Conservation (phyloP, 306 rosid genomes). For the Quercus berberidifolia region DNA sequence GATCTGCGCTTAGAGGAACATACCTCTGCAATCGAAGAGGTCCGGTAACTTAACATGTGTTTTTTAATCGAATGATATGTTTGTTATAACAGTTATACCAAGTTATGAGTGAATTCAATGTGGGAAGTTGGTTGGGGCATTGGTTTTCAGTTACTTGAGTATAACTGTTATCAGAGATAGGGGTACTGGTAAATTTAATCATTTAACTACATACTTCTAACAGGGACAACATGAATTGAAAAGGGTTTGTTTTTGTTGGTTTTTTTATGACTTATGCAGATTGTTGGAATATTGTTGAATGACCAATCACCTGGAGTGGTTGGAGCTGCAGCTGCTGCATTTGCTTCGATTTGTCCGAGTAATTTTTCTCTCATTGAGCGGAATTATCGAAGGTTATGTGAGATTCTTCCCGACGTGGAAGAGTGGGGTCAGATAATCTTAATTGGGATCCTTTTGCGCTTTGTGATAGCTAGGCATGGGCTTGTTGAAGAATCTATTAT, state of each 20-base stretch:
- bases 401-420: slow-evolving; percentile 90
- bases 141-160: too few relatives aligned
- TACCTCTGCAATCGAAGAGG: slow-evolving; percentile 80
- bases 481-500: slow-evolving; percentile 81
- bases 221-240: background rate
- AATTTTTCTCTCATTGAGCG: slow-evolving; percentile 71
- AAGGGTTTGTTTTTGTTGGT: background rate
- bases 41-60: slow-evolving; percentile 18
- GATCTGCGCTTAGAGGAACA: slow-evolving; percentile 88
- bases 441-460: slow-evolving; percentile 83
- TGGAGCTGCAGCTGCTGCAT: slow-evolving; percentile 98
- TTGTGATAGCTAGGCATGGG: slow-evolving; percentile 77
- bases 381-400: slow-evolving; percentile 70
- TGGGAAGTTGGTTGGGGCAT: too few relatives aligned
- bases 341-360: slow-evolving; percentile 84
- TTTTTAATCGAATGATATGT: background rate
- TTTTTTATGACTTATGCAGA: slow-evolving; percentile 36
- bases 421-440: slow-evolving; percentile 96
- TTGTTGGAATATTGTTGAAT: slow-evolving; percentile 66
- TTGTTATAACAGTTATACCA: too few relatives aligned
- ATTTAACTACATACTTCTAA: too few relatives aligned
- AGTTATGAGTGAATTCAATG: too few relatives aligned
- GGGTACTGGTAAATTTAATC: too few relatives aligned
- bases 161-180: too few relatives aligned
- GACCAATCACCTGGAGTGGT: slow-evolving; percentile 86